Base-by-base conservation (phyloP, 768 basidiomycete genomes). In the Russula dissimulans region DNA sequence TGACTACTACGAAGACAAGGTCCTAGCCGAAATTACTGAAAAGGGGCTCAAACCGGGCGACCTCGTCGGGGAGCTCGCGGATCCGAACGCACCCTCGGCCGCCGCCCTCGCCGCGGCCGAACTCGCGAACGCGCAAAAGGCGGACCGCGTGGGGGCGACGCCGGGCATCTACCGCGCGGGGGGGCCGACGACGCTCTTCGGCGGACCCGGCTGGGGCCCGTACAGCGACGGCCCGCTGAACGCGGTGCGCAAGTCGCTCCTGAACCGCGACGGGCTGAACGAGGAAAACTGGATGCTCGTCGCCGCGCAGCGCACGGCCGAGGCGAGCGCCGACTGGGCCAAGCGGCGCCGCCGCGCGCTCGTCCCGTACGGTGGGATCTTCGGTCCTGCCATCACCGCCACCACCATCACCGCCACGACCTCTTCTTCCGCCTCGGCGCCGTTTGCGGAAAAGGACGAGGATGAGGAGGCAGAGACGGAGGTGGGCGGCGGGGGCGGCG, bases 221-320 rank as follows among this genome's bases (percentile, higher is more conserved):
- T 95, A 85, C 71, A 90, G 89, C 58, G 90, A 92, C 66, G 91
- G 91, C 1, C 91, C 91, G 0, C 75, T 91, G 60, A 89, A 88
- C 63, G 86, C 87, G 0, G 89, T 93, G 60, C 80, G 89, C 67
- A 91, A 94, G 73, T 85, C 86, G 29, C 71, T 87, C 67, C 71
- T 95, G 57, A 79, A 82, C 46, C 77, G 88, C n/a, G 87, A 90
- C 60, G 90, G 91, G 0, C 81, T 95, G 10, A 85, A 81, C 39
- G 86, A 84, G 68, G 89, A 94, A 66, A 95, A 95, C 68, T 98
- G 94, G 94, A 95, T 97, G 89, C 78, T 72, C 68, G 80, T 86
- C 72, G 85, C 85, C 62, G 87, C 93, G 1, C 77, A 75, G 66
- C 78, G 86, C 38, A 83, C 85, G 1, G 66, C 74, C 5, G 84